These are phyloP conservation scores for Citrullus mucosospermus DNA, from an alignment of 306 rosid genomes.

Conservation along the genomic window DNA sequence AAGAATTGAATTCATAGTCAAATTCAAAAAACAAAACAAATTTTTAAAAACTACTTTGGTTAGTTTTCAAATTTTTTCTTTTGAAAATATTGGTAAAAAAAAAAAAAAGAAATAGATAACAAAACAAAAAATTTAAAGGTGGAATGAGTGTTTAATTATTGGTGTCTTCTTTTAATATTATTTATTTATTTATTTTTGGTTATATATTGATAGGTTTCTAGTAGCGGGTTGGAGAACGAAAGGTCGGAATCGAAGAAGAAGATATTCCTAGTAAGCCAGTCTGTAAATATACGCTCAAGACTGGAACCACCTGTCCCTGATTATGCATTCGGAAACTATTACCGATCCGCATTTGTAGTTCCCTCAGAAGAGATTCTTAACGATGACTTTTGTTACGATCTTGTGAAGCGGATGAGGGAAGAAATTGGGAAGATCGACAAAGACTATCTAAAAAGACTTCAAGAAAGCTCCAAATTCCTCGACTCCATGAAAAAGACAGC, in stretches of 20 bases:
- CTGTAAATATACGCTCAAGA: slow-evolving; percentile 40
- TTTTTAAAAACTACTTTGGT: too few species aligned
- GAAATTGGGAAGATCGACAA: slow-evolving; percentile 22
- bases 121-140: too few species aligned
- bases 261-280: slow-evolving; percentile 18
- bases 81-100: too few species aligned
- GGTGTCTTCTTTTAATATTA: too few species aligned
- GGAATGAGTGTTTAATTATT: too few species aligned
- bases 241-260: neutral
- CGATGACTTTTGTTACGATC: neutral
- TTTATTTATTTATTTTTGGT: too few species aligned
- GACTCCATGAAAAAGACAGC: slow-evolving; percentile 14
- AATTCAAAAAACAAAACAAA: too few species aligned
- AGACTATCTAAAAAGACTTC: slow-evolving; percentile 10
- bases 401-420: neutral
- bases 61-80: too few species aligned
- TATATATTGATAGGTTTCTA: neutral
- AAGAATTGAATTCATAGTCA: too few species aligned
- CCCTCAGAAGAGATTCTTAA: neutral
- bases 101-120: too few species aligned
- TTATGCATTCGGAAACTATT: slow-evolving; percentile 29
- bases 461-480: slow-evolving; percentile 9
- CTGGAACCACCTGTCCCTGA: slow-evolving; percentile 25
- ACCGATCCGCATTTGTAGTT: slow-evolving; percentile 11
- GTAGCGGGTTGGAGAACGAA: neutral